Percentiles rank a stretch among this genome's conserved stretches.
phyloP scores from a whole-genome alignment of 2,329 filamentous ascomycete species.

The Aspergillus jensenii region DNA sequence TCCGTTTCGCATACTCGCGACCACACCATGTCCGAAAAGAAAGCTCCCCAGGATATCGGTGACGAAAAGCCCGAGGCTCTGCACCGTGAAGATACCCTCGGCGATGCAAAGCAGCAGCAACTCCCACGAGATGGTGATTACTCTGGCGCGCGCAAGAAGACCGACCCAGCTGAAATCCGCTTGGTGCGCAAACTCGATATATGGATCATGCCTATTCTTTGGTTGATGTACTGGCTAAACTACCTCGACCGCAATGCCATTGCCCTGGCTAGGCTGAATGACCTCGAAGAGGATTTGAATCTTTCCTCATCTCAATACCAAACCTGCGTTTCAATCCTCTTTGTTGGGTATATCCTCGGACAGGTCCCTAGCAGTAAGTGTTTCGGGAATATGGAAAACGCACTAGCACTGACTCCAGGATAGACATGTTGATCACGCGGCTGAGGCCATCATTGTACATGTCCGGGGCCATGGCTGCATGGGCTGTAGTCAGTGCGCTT shows the following conservation, averaged over 20 bases:
- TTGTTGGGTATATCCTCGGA: slow-evolving; percentile 24
- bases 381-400: neutral
- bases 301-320: slow-evolving; percentile 30
- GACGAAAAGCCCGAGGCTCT: slow-evolving; percentile 12
- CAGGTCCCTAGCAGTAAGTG: slow-evolving; percentile 20
- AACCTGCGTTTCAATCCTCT: slow-evolving; percentile 28
- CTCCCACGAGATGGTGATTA: slow-evolving; percentile 27
- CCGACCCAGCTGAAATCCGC: slow-evolving; percentile 38
- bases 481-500: slow-evolving; percentile 29
- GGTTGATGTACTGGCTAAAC: slow-evolving; percentile 36
- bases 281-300: slow-evolving; percentile 27
- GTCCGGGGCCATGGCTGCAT: slow-evolving; percentile 30
- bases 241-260: slow-evolving; percentile 34
- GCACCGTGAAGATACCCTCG: slow-evolving; percentile 15
- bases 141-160: slow-evolving; percentile 42
- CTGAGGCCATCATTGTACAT: slow-evolving; percentile 47
- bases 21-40: slow-evolving; percentile 1
- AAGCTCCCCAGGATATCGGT: neutral
- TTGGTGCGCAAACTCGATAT: slow-evolving; percentile 39
- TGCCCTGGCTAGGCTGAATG: slow-evolving; percentile 29
- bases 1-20: neutral
- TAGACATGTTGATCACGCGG: slow-evolving; percentile 33
- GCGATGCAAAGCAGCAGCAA: slow-evolving; percentile 9
- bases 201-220: slow-evolving; percentile 41
- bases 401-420: neutral